These are phyloP conservation scores for Juglanconis juglandina DNA, from an alignment of 2,329 filamentous ascomycete species.

Conservation along the genomic window DNA sequence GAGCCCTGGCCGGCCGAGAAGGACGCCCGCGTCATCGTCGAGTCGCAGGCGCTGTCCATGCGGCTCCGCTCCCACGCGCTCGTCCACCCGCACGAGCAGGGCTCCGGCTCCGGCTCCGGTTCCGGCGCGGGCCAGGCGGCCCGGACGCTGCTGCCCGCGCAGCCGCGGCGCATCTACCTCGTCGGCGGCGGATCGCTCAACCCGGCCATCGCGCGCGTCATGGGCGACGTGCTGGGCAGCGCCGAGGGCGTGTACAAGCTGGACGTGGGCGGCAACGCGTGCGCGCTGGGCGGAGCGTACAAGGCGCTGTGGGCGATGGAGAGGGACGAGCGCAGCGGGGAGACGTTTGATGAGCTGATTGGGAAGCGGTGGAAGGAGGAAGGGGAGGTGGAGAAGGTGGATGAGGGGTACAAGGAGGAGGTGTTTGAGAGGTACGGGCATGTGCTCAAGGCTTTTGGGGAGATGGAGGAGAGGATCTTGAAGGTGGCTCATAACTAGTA, in stretches of 20 bases:
- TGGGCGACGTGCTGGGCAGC: conserved; percentile 85
- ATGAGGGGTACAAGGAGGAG: conserved; percentile 72
- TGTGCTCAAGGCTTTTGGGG: conserved; percentile 71
- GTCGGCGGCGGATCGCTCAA: conserved; percentile 91
- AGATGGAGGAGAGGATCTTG: conserved; percentile 69
- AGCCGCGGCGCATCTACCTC: conserved; percentile 87
- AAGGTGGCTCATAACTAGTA: conserved; percentile 31
- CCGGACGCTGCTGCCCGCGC: conserved; percentile 59
- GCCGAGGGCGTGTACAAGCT: conserved; percentile 88
- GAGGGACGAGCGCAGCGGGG: conserved; percentile 49
- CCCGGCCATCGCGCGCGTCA: conserved; percentile 78
- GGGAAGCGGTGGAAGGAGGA: conserved; percentile 81
- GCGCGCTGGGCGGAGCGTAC: conserved; percentile 88
- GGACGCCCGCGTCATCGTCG: conserved; percentile 85
- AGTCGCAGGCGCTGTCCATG: conserved; percentile 91
- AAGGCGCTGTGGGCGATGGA: conserved; percentile 93
- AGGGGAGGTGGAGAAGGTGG: conserved; percentile 77
- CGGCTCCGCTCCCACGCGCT: conserved; percentile 79
- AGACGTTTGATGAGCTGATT: conserved; percentile 87
- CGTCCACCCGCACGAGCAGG: conserved; percentile 52
- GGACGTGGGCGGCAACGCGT: conserved; percentile 92
- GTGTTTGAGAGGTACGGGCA: conserved; percentile 75
- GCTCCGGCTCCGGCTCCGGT: background rate
- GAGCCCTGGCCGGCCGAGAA: conserved; percentile 52
- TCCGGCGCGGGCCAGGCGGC: too few relatives aligned